phyloP scores from a whole-genome alignment of 495 filamentous ascomycete species.

The Parachaetomium inaequale region DNA sequence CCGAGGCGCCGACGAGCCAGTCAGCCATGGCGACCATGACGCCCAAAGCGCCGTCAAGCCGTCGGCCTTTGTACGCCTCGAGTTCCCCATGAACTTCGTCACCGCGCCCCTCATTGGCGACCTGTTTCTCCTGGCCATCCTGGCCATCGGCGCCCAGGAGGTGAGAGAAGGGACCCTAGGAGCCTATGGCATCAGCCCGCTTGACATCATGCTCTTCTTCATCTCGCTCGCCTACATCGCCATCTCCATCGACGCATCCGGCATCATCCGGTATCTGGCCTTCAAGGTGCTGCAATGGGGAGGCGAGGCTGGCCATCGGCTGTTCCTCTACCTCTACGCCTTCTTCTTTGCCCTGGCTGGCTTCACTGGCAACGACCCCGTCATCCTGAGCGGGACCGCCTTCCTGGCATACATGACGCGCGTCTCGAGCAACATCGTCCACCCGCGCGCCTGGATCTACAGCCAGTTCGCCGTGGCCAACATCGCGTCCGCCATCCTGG shows the following conservation, averaged over 20 bases:
- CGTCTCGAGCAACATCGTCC: conserved; percentile 63
- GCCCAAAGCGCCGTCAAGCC: not conserved
- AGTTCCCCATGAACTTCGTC: conserved; percentile 62
- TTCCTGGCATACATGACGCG: conserved; percentile 70
- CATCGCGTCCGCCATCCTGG: conserved; percentile 63
- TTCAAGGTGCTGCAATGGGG: conserved; percentile 65
- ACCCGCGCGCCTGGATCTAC: conserved; percentile 64
- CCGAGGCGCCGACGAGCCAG: conserved; percentile 26
- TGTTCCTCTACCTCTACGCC: conserved; percentile 65
- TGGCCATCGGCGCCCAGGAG: conserved; percentile 58
- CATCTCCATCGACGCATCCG: conserved; percentile 68
- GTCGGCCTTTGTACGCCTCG: conserved; percentile 41
- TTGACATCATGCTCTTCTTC: conserved; percentile 67
- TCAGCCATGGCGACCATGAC: conserved; percentile 15
- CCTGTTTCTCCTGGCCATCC: conserved; percentile 61
- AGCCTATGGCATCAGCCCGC: conserved; percentile 55
- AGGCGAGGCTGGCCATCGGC: conserved; percentile 55
- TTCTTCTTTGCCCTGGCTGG: conserved; percentile 65
- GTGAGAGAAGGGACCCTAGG: conserved; percentile 61
- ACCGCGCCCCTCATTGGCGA: conserved; percentile 63
- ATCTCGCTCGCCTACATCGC: conserved; percentile 69
- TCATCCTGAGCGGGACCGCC: conserved; percentile 64
- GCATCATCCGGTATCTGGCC: conserved; percentile 60
- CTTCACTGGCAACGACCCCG: conserved; percentile 67
- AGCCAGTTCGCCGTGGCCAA: conserved; percentile 67